phyloP scores from a whole-genome alignment of 192 early-diverging fungal species.

The Glomus cerebriforme region DNA sequence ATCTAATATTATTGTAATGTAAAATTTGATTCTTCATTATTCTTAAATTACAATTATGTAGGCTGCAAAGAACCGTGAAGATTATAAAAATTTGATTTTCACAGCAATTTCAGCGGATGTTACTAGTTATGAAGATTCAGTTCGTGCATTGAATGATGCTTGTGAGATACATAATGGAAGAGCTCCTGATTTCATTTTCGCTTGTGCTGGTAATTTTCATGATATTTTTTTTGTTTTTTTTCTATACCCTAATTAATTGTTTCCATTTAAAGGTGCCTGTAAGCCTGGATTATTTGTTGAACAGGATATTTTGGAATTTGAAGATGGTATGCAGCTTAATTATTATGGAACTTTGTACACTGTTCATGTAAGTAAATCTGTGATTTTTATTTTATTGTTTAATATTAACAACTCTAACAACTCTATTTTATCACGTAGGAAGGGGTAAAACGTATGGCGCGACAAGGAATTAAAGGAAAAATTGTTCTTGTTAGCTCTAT shows the following conservation, averaged over 20 bases:
- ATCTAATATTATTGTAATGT: background rate
- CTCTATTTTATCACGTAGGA: constrained; percentile 44
- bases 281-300: constrained; percentile 70
- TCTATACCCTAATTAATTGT: background rate
- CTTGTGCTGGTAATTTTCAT: constrained; percentile 53
- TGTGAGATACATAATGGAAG: constrained; percentile 48
- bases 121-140: constrained; percentile 50
- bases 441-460: constrained; percentile 63
- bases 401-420: background rate
- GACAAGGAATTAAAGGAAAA: constrained; percentile 56
- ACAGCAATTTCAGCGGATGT: constrained; percentile 66
- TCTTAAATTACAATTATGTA: background rate
- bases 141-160: constrained; percentile 61
- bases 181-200: constrained; percentile 58
- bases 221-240: background rate
- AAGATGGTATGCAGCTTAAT: constrained; percentile 62
- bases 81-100: constrained; percentile 4
- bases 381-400: background rate
- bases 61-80: background rate
- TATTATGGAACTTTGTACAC: constrained; percentile 67
- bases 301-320: constrained; percentile 56
- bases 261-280: constrained; percentile 36
- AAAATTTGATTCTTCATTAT: background rate
- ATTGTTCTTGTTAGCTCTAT: constrained; percentile 71
- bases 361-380: constrained; percentile 55